Evolutionary conservation across 108 stramenopile genomes (phyloP).

Genomic region (Nitzschia inconspicua): DNA sequence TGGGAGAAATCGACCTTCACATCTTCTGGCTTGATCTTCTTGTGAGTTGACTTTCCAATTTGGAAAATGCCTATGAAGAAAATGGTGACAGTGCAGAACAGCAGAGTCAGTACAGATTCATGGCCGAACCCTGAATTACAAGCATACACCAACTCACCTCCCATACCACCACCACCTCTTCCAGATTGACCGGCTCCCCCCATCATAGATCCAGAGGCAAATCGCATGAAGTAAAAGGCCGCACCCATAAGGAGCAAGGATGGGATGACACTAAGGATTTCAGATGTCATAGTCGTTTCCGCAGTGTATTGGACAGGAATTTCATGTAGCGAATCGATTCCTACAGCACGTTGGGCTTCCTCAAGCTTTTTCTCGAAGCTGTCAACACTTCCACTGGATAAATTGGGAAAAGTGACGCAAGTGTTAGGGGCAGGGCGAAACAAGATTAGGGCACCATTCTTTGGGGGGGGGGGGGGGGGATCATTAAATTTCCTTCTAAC

Average conservation of each 20-base stretch:
- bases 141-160: conserved; percentile 29
- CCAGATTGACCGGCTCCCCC: conserved; percentile 67
- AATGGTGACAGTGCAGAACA: background rate
- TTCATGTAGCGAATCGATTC: conserved; percentile 68
- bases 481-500: too few species aligned
- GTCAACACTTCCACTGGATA: conserved; percentile 94
- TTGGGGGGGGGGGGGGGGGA: too few species aligned
- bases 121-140: background rate
- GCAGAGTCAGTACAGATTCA: background rate
- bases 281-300: conserved; percentile 78
- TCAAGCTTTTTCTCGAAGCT: conserved; percentile 95
- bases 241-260: conserved; percentile 79
- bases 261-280: conserved; percentile 71
- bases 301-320: conserved; percentile 94
- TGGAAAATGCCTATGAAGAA: conserved; percentile 51
- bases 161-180: conserved; percentile 69
- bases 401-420: too few species aligned
- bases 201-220: conserved; percentile 65
- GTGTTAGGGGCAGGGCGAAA: too few species aligned
- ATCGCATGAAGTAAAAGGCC: conserved; percentile 69
- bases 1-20: conserved; percentile 82
- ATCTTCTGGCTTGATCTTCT: conserved; percentile 67
- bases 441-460: too few species aligned
- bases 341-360: conserved; percentile 85
- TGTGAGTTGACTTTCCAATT: conserved; percentile 72